Evolutionary conservation across 2,329 filamentous ascomycete genomes (phyloP).

Genomic region (Boeremia exigua): DNA sequence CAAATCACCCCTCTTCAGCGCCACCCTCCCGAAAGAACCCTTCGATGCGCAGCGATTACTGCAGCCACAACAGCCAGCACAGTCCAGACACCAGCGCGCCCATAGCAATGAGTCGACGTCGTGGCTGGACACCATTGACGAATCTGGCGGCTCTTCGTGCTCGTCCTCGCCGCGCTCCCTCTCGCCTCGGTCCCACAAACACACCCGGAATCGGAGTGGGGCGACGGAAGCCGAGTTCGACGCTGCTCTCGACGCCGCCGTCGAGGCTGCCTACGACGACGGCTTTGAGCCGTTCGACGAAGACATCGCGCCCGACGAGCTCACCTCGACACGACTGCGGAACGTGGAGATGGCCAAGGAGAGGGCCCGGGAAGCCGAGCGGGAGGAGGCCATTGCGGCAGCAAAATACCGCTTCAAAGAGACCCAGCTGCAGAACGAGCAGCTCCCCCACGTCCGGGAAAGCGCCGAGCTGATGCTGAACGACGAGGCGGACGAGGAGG

Average conservation of each 20-base stretch:
- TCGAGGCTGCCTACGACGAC: conserved; percentile 95
- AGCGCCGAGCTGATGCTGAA: conserved; percentile 44
- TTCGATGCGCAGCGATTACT: conserved; percentile 26
- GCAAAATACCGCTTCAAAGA: conserved; percentile 66
- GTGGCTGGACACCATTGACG: conserved; percentile 93
- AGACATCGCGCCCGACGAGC: conserved; percentile 48
- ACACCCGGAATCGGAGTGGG: conserved; percentile 71
- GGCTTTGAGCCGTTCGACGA: conserved; percentile 75
- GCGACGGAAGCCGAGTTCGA: conserved; percentile 90
- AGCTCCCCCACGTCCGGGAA: conserved; percentile 47
- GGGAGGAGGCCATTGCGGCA: conserved; percentile 68
- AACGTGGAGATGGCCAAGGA: conserved; percentile 79
- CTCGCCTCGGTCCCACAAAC: conserved; percentile 72
- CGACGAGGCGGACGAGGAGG: conserved; percentile 56
- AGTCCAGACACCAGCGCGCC: conserved; percentile 52
- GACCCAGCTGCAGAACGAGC: conserved; percentile 55
- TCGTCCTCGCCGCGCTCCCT: conserved; percentile 81
- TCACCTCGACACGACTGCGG: conserved; percentile 50
- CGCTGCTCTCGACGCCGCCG: conserved; percentile 89
- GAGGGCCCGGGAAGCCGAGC: conserved; percentile 73
- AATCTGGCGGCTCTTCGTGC: conserved; percentile 78
- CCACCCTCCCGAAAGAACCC: conserved; percentile 26
- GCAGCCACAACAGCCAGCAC: conserved; percentile 29
- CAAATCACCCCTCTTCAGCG: conserved; percentile 51
- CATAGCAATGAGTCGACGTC: conserved; percentile 82